Base-by-base conservation (phyloP, 2,329 filamentous ascomycete genomes). In the Pyrenochaeta sp. region DNA sequence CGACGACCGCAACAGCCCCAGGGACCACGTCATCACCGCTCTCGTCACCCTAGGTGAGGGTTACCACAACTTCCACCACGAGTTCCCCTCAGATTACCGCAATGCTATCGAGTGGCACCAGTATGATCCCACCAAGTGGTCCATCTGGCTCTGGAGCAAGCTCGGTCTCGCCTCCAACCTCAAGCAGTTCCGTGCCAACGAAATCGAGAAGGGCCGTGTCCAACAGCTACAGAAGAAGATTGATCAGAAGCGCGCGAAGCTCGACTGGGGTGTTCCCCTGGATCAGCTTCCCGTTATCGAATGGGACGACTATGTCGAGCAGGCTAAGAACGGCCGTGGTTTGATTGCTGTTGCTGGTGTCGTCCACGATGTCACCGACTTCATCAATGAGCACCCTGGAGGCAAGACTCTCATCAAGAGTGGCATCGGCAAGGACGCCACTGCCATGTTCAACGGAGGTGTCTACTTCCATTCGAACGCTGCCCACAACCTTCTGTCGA, bases 11-110 rank as follows among this genome's bases (percentile, higher is more conserved):
- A 74, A 74, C 65, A 70, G 65, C 52, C 72, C 72, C 20, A 65
- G 72, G 49, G 72, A 74, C 40, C 72, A 74, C 58, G 67, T 74
- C 57, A 63, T 74, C 50, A 74, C 72, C 30, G 72, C 72, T 15
- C 54, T 74, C 14, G 68, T 73, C 44, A 74, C 72, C 24, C 72
- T 74, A n/a, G 72, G 72, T 27, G 72, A 74, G 52, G 72, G 72
- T 9, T 74, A 74, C 65, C 72, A 74, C 66, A 74, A 74, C 65
- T 74, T 74, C 64, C 72, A 74, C 60, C 72, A 74, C 63, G 72
- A 74, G 56, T 74, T 74, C 51, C 72, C 72, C 35, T 72, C 69
- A 32, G 72, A 74, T 58, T 74, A 74, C 69, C 70, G 72, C 49
- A 74, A 74, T 42, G 72, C 72, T 36, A 73, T 74, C 42, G 53